Evolutionary conservation across 306 rosid species (phyloP).

Genomic region (Sophora flavescens): DNA sequence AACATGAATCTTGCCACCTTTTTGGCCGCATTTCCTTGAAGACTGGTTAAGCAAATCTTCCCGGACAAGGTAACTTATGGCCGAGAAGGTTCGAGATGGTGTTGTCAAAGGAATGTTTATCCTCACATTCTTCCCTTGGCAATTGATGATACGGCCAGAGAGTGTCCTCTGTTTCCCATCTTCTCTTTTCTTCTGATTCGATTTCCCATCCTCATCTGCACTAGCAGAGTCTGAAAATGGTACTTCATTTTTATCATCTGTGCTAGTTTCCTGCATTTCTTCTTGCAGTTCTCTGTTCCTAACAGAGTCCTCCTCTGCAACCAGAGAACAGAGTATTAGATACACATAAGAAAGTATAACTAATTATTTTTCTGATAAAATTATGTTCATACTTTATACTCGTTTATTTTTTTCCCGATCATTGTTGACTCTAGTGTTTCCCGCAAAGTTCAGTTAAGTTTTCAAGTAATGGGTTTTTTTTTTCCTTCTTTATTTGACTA

Average conservation of each 20-base stretch:
- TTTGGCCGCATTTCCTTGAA: slow-evolving; percentile 71
- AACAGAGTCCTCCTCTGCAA: slow-evolving; percentile 84
- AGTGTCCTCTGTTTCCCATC: slow-evolving; percentile 65
- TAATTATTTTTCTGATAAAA: not conserved
- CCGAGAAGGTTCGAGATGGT: slow-evolving; percentile 88
- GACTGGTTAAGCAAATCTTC: slow-evolving; percentile 85
- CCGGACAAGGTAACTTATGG: slow-evolving; percentile 80
- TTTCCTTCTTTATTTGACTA: not conserved
- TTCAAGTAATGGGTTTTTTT: slow-evolving; percentile 1
- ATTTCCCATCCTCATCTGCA: slow-evolving; percentile 55
- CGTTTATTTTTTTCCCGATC: not conserved
- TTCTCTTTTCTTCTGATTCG: slow-evolving; percentile 58
- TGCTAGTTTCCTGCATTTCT: slow-evolving; percentile 58
- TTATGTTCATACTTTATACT: not conserved
- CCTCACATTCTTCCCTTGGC: slow-evolving; percentile 88
- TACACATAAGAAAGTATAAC: not conserved
- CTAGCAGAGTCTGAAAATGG: slow-evolving; percentile 55
- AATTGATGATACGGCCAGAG: slow-evolving; percentile 67
- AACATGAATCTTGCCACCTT: slow-evolving; percentile 71
- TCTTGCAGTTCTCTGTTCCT: slow-evolving; percentile 71
- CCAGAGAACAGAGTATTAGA: slow-evolving; percentile 37
- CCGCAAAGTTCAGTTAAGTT: not conserved
- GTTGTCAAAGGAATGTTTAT: slow-evolving; percentile 92
- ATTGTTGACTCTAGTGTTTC: not conserved
- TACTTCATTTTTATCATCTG: slow-evolving; percentile 66